Percentiles rank a stretch among this genome's conserved stretches.
Evolutionary conservation across 140 eudicot species (phyloP).

Genomic region (Oenanthe javanica): DNA sequence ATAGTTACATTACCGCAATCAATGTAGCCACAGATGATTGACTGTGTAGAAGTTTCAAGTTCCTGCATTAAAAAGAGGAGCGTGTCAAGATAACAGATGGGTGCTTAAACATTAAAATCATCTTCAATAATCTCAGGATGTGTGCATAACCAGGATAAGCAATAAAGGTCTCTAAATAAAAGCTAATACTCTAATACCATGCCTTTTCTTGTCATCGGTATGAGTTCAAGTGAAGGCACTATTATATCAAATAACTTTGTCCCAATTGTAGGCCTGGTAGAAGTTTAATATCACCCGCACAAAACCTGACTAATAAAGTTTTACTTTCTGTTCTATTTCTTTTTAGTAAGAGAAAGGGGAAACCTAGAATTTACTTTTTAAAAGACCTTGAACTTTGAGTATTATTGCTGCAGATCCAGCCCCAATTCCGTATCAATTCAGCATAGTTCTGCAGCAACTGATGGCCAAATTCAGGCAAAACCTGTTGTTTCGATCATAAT

Average conservation of each 20-base stretch:
- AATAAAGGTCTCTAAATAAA: background rate
- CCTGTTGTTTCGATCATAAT: conserved; percentile 29
- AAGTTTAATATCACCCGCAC: background rate
- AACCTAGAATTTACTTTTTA: conserved; percentile 47
- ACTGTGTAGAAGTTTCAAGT: conserved; percentile 61
- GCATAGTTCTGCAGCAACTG: conserved; percentile 75
- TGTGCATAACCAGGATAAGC: background rate
- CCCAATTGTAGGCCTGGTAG: background rate
- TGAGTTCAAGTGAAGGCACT: background rate
- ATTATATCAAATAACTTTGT: background rate
- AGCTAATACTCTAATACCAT: background rate
- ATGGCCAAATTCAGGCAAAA: conserved; percentile 77
- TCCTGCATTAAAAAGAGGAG: conserved; percentile 41
- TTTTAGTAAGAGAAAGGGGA: background rate
- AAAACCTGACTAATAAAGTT: background rate
- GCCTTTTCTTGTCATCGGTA: background rate
- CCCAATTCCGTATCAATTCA: conserved; percentile 72
- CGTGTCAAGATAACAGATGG: conserved; percentile 4
- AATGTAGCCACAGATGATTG: conserved; percentile 59
- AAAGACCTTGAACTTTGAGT: conserved; percentile 55
- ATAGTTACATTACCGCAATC: conserved; percentile 49
- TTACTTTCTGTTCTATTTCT: background rate
- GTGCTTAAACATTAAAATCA: background rate
- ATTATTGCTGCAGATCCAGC: conserved; percentile 90
- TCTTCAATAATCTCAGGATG: background rate